These are phyloP conservation scores for Halocafeteria seosinensis DNA, from an alignment of 108 stramenopile genomes.

Conservation along the genomic window DNA sequence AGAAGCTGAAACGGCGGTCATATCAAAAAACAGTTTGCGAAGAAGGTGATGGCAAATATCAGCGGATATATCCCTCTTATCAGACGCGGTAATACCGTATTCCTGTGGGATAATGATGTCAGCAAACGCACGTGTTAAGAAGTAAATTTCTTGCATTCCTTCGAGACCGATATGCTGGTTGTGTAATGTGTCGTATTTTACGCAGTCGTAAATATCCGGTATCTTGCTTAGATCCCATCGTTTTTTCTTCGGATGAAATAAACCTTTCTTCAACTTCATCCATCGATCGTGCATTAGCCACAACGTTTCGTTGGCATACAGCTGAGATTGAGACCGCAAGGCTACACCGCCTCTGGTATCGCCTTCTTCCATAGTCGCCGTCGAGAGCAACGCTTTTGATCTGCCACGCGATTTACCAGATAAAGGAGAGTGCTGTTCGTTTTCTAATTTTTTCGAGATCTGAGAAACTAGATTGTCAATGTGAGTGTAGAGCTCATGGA, in stretches of 20 bases:
- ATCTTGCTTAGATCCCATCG: slow-evolving; percentile 50
- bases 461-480: too few relatives aligned
- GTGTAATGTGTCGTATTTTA: slow-evolving; percentile 49
- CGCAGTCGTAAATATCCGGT: slow-evolving; percentile 49
- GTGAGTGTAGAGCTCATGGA: too few relatives aligned
- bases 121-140: slow-evolving; percentile 67
- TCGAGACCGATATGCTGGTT: slow-evolving; percentile 55
- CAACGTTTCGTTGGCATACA: slow-evolving; percentile 68
- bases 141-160: slow-evolving; percentile 61
- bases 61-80: slow-evolving; percentile 62
- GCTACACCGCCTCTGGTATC: background rate
- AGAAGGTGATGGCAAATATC: slow-evolving; percentile 73
- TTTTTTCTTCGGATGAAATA: slow-evolving; percentile 1
- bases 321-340: background rate
- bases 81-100: slow-evolving; percentile 65
- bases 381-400: too few relatives aligned
- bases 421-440: too few relatives aligned
- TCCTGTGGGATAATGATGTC: slow-evolving; percentile 89
- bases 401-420: too few relatives aligned
- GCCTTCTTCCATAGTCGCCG: background rate
- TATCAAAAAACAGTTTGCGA: slow-evolving; percentile 67
- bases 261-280: slow-evolving; percentile 41
- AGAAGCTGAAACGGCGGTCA: too few relatives aligned
- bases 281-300: slow-evolving; percentile 78
- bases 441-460: too few relatives aligned